Base-by-base conservation (phyloP, 441 rosid species). In the Euphorbia celastroides region DNA sequence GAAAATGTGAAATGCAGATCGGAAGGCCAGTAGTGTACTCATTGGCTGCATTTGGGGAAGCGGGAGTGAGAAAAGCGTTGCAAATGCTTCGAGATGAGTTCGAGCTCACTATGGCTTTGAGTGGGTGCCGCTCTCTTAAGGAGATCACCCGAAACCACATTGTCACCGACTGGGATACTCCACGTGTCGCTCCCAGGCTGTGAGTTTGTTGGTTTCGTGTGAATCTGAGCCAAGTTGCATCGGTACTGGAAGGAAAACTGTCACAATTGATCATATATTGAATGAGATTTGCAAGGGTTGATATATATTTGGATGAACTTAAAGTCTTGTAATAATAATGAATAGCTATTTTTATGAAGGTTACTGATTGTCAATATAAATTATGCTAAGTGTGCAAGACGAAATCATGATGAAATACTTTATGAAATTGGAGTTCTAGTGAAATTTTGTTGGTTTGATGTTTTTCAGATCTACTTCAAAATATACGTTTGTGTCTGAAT, bases 21-120 rank as follows among this genome's bases (percentile, higher is more conserved):
- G 99, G 97, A 74, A 88, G 97, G 87, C 97, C 99, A 10, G 87
- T 81, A 22, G 69, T 90, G 31, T 89, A 77, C 85, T 82, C 97
- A 22, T 79, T 92, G 78, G 97, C 98, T 12, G 96, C 88, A 5
- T 85, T 86, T 0, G 98, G 98, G 1, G 93, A 94, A 63, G 85
- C 86, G 3, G 96, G 98, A 10, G 88, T 92, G 27, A 73, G 87
- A 75, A 92, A 89, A 75, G 88, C 86, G 58, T 83, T 94, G 23
- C 79, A 85, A 71, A 90, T 94, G 97, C 85, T 88, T 5, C 84
- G 73, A 1, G 89, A 92, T 30, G 99, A 94, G 73, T 79, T 92
- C 19, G 98, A 94, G 82, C 78, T 92, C 26, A 91, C 98, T 17
- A 94, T 94, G 98, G 94, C 98, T 38, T 72, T 94, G 46, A 85